These are phyloP conservation scores for Diaporthe citrichinensis DNA, from an alignment of 2,329 filamentous ascomycete species.

Conservation along the genomic window DNA sequence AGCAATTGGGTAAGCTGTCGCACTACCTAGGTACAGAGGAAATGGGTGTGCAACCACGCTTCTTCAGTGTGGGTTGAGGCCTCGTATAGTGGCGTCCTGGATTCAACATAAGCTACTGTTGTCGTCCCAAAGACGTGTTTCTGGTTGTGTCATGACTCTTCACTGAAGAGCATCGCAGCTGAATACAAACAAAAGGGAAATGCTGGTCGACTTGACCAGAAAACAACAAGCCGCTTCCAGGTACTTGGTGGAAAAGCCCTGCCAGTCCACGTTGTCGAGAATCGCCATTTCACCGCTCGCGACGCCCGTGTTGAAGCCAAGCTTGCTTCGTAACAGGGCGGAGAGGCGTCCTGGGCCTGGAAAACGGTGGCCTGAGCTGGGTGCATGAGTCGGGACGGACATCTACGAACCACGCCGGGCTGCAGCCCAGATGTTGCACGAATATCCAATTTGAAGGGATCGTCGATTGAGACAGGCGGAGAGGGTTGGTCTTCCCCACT, in stretches of 20 bases:
- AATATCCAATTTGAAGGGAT: background rate
- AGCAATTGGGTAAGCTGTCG: background rate
- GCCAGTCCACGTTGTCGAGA: background rate
- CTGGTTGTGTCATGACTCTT: background rate
- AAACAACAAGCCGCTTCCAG: background rate
- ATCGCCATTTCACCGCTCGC: too few species aligned
- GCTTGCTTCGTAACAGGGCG: background rate
- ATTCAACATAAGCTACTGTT: background rate
- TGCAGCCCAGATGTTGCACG: background rate
- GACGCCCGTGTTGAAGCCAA: background rate
- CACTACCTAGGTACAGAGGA: too few species aligned
- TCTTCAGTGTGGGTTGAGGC: too few species aligned
- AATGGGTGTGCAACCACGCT: too few species aligned
- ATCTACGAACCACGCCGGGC: background rate
- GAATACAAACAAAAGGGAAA: too few species aligned
- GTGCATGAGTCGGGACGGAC: background rate
- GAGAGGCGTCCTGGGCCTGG: background rate
- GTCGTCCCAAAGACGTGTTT: background rate
- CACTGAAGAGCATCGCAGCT: too few species aligned
- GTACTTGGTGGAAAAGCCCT: background rate
- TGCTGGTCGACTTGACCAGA: background rate
- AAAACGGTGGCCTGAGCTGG: background rate
- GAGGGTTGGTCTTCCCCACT: background rate
- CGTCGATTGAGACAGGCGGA: background rate
- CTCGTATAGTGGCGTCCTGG: too few species aligned